Conservation (phyloP, 352 stramenopile species). For the Pythium diclinum region DNA sequence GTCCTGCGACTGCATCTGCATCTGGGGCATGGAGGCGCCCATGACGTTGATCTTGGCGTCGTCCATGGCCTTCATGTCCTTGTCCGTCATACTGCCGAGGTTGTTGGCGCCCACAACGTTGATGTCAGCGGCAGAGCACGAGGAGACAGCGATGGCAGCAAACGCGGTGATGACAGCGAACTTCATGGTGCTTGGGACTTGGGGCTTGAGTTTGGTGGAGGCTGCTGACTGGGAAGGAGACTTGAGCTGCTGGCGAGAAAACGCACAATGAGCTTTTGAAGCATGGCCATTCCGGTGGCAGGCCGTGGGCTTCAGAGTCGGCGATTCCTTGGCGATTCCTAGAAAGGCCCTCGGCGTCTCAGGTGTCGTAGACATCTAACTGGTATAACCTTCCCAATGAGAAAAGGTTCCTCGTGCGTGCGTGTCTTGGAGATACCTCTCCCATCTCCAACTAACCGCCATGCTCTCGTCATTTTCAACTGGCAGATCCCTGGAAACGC, state of each 20-base stretch:
- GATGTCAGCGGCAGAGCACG: constrained; percentile 14
- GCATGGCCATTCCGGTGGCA: too few species aligned
- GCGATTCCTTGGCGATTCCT: too few species aligned
- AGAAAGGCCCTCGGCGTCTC: too few species aligned
- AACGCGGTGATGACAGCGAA: constrained; percentile 9
- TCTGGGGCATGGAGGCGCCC: constrained; percentile 7
- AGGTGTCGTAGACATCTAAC: too few species aligned
- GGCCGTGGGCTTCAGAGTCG: background rate
- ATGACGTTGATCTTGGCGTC: constrained; percentile 8
- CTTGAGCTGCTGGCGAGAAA: constrained; percentile 7
- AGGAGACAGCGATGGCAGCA: constrained; percentile 6
- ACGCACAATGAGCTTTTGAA: constrained; percentile 1
- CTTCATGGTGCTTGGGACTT: constrained; percentile 11
- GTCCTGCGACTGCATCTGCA: background rate
- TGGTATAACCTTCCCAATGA: too few species aligned
- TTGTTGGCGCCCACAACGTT: constrained; percentile 11
- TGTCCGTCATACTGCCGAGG: background rate
- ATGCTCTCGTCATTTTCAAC: too few species aligned
- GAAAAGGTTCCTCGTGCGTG: too few species aligned
- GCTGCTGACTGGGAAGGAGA: background rate
- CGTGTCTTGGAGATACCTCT: too few species aligned
- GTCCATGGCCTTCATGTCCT: background rate
- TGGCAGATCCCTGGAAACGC: too few species aligned
- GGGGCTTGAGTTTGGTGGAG: too few species aligned
- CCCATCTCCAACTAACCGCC: too few species aligned